Evolutionary conservation across 345 rosid genomes (phyloP).

Genomic region (Noccaea bulbosa): DNA sequence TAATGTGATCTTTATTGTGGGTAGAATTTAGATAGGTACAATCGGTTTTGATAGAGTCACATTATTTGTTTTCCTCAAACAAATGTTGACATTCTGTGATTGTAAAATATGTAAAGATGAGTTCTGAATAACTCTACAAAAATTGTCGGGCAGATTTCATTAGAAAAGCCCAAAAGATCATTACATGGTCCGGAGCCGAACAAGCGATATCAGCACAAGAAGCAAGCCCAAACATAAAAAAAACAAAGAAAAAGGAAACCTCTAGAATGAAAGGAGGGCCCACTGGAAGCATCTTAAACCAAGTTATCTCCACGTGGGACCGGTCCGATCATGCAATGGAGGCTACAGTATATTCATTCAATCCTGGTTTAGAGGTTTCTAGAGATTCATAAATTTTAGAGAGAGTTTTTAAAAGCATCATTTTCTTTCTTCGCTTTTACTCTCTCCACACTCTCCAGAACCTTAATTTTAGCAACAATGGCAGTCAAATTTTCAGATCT

Average conservation of each 20-base stretch:
- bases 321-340: not conserved
- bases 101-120: not conserved
- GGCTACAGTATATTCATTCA: not conserved
- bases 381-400: not conserved
- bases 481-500: conserved; percentile 77
- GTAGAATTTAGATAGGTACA: not conserved
- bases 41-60: not conserved
- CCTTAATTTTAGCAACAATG: conserved; percentile 41
- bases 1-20: not conserved
- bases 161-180: too few relatives aligned
- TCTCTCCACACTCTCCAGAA: not conserved
- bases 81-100: not conserved
- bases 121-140: not conserved
- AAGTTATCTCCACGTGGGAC: not conserved
- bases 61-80: not conserved
- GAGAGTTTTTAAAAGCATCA: not conserved
- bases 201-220: not conserved
- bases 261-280: conserved; percentile 16
- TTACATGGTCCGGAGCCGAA: too few relatives aligned
- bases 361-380: conserved; percentile 12
- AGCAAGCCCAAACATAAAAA: not conserved
- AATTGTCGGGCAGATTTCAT: too few relatives aligned
- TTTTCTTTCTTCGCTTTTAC: not conserved
- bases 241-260: not conserved
- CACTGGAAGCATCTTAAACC: conserved; percentile 2